Percentiles rank a stretch among this genome's conserved stretches.
phyloP scores from a whole-genome alignment of 2,329 filamentous ascomycete species.

The Trichophyton verrucosum region DNA sequence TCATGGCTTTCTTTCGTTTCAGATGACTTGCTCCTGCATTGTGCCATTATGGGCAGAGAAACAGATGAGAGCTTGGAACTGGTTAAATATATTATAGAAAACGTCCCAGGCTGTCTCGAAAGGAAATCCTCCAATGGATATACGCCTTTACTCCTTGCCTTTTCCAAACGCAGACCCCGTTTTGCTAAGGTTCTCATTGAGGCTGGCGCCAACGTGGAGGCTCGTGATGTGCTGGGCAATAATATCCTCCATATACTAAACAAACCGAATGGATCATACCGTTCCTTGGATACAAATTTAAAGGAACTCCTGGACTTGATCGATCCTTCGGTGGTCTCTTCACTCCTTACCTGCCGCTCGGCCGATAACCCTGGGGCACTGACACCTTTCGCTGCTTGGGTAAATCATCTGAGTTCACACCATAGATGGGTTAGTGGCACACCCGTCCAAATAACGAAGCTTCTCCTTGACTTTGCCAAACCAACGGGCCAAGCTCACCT shows the following conservation, averaged over 20 bases:
- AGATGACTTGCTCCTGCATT: slow-evolving; percentile 49
- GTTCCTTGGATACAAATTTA: slow-evolving; percentile 21
- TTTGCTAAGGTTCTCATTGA: slow-evolving; percentile 48
- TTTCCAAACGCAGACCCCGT: slow-evolving; percentile 30
- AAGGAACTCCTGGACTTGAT: slow-evolving; percentile 51
- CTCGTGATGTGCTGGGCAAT: slow-evolving; percentile 46
- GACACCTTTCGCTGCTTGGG: slow-evolving; percentile 47
- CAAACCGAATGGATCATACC: slow-evolving; percentile 14
- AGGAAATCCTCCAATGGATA: slow-evolving; percentile 35
- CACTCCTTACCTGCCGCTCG: slow-evolving; percentile 23
- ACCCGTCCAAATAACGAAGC: background rate
- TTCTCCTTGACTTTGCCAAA: slow-evolving; percentile 6
- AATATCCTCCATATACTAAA: slow-evolving; percentile 57
- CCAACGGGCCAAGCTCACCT: slow-evolving; percentile 30
- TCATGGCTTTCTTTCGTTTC: background rate
- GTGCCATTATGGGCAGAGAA: slow-evolving; percentile 42
- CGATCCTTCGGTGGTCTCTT: slow-evolving; percentile 36
- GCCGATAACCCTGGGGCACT: slow-evolving; percentile 17
- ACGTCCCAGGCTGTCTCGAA: slow-evolving; percentile 50
- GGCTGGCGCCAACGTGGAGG: slow-evolving; percentile 57
- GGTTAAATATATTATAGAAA: slow-evolving; percentile 53
- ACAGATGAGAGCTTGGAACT: slow-evolving; percentile 37
- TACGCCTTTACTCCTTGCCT: slow-evolving; percentile 60
- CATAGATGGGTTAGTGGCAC: background rate
- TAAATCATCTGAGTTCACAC: slow-evolving; percentile 21